Percentiles rank a stretch among this genome's conserved stretches.
These are phyloP conservation scores for Neoboletus magnificus DNA, from an alignment of 768 basidiomycete genomes.

Conservation along the genomic window DNA sequence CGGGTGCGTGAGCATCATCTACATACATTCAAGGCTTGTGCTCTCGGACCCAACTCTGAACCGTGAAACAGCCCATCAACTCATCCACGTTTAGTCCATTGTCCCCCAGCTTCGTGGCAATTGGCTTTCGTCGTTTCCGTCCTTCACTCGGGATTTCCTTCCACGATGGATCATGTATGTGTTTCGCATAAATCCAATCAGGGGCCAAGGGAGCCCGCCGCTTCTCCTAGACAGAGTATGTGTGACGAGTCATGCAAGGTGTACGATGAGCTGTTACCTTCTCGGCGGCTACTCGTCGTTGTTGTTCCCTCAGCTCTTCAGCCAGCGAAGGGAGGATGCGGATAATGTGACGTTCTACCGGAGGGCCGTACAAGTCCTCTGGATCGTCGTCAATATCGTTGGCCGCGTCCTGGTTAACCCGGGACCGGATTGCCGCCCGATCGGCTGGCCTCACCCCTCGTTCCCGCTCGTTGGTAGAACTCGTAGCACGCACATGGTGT, in stretches of 20 bases:
- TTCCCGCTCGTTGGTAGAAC: neutral
- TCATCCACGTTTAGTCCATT: constrained; percentile 11
- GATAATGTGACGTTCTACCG: constrained; percentile 23
- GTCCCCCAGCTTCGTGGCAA: constrained; percentile 12
- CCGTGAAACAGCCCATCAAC: constrained; percentile 17
- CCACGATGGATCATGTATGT: constrained; percentile 20
- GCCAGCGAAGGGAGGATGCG: constrained; percentile 26
- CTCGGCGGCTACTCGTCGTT: constrained; percentile 7
- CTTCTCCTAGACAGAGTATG: constrained; percentile 9
- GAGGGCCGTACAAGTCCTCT: constrained; percentile 29
- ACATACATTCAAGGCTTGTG: constrained; percentile 3
- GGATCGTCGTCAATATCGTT: constrained; percentile 18
- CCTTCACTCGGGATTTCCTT: neutral
- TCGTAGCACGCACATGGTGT: neutral
- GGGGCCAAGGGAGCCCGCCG: constrained; percentile 18
- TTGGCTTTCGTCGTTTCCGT: constrained; percentile 16
- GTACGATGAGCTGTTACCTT: constrained; percentile 13
- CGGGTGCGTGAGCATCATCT: neutral
- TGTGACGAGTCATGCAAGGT: neutral
- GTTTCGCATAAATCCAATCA: constrained; percentile 23
- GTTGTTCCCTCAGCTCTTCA: constrained; percentile 25
- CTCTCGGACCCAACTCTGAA: constrained; percentile 15
- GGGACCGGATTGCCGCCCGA: neutral
- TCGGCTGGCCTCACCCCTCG: neutral
- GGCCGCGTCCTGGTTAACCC: neutral